phyloP scores from a whole-genome alignment of 2,329 filamentous ascomycete genomes.

The Microdochium bolleyi region DNA sequence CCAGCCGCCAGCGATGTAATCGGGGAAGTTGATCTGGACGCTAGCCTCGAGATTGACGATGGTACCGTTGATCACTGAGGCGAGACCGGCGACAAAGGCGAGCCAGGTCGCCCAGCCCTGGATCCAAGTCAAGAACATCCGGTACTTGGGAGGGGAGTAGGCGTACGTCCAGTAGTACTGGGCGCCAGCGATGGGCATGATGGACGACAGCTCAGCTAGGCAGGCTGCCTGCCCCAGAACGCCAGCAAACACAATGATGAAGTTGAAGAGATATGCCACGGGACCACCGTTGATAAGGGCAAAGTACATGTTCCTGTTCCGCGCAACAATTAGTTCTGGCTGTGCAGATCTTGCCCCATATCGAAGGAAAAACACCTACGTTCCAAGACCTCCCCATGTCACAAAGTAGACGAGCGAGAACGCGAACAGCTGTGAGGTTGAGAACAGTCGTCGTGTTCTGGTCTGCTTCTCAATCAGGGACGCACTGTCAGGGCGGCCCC shows the following conservation, averaged over 20 bases:
- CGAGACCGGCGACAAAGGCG: slow-evolving; percentile 4
- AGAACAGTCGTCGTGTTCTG: slow-evolving; percentile 3
- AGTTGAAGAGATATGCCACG: slow-evolving; percentile 4
- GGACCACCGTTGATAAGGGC: slow-evolving; percentile 5
- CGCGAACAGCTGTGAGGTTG: slow-evolving; percentile 4
- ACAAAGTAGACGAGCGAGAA: slow-evolving; percentile 6
- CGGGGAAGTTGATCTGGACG: slow-evolving; percentile 4
- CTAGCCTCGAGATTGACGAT: slow-evolving; percentile 5
- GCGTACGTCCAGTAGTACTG: slow-evolving; percentile 7
- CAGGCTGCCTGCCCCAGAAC: slow-evolving; percentile 3
- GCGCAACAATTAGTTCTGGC: too few species aligned
- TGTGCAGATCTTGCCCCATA: too few species aligned
- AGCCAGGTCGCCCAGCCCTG: slow-evolving; percentile 6
- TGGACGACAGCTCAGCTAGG: slow-evolving; percentile 4
- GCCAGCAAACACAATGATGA: slow-evolving; percentile 3
- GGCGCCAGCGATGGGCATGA: slow-evolving; percentile 5
- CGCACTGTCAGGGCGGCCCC: not conserved
- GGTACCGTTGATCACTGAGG: slow-evolving; percentile 4
- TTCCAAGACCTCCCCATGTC: slow-evolving; percentile 3
- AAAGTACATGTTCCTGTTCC: slow-evolving; percentile 8
- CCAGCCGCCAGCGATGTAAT: slow-evolving; percentile 4
- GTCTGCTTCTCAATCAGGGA: slow-evolving; percentile 1
- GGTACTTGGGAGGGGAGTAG: slow-evolving; percentile 2
- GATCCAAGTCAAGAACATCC: slow-evolving; percentile 5
- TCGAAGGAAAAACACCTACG: not conserved